Percentiles rank a stretch among this genome's conserved stretches.
Conservation (phyloP, 148 eudicot genomes). For the Cornus florida region DNA sequence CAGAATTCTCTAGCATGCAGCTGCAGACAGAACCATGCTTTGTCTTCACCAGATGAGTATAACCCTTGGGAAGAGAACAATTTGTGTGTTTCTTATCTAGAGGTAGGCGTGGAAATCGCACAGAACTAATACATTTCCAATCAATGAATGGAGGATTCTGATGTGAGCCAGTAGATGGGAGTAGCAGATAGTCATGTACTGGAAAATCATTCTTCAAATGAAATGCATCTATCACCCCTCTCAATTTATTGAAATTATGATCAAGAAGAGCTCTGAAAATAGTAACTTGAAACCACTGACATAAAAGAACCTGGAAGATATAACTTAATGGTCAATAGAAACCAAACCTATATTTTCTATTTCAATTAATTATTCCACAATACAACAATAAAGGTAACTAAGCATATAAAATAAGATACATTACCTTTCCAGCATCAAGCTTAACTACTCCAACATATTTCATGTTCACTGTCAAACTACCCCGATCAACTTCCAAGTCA, state of each 20-base stretch:
- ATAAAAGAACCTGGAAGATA: conserved; percentile 44
- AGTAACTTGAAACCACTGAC: conserved; percentile 58
- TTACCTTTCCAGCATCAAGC: conserved; percentile 55
- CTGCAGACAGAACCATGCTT: conserved; percentile 43
- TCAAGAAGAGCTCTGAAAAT: conserved; percentile 56
- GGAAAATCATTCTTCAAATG: conserved; percentile 14
- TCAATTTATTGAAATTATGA: conserved; percentile 37
- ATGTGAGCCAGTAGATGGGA: conserved; percentile 44
- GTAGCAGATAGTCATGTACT: conserved; percentile 61
- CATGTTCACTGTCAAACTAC: conserved; percentile 40
- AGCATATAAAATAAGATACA: neutral
- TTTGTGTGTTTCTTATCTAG: neutral
- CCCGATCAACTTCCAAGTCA: conserved; percentile 59
- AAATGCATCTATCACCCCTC: conserved; percentile 16
- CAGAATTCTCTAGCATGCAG: conserved; percentile 56
- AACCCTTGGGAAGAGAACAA: conserved; percentile 9
- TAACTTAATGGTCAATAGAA: conserved; percentile 8
- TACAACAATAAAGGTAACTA: neutral
- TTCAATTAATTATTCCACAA: neutral
- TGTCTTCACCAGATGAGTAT: conserved; percentile 29
- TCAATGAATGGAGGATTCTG: conserved; percentile 34
- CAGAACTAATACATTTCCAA: conserved; percentile 61
- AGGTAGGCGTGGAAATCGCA: conserved; percentile 21
- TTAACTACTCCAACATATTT: conserved; percentile 35
- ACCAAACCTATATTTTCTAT: neutral